Conservation (phyloP, 129 eudicot genomes). For the Tagetes erecta region DNA sequence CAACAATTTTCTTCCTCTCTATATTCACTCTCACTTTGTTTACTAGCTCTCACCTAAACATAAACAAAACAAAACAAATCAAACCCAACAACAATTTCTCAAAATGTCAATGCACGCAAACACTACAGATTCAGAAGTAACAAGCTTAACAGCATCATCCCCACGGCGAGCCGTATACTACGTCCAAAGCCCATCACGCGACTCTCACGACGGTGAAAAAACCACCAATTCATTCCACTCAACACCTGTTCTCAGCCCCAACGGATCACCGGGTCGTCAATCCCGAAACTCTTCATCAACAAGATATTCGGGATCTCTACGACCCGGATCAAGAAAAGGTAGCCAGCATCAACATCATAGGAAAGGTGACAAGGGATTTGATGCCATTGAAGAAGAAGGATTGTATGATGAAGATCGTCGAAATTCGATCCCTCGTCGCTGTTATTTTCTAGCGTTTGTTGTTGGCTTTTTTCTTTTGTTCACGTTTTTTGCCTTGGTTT, state of each 20-base stretch:
- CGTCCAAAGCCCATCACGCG: conserved; percentile 95
- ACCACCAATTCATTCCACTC: conserved; percentile 92
- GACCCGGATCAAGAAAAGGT: conserved; percentile 76
- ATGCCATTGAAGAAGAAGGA: conserved; percentile 89
- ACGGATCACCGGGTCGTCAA: conserved; percentile 90
- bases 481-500: conserved; percentile 67
- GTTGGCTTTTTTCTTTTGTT: conserved; percentile 70
- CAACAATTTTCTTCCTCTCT: background rate
- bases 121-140: conserved; percentile 75
- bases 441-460: conserved; percentile 66
- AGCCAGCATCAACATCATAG: conserved; percentile 48
- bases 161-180: conserved; percentile 72
- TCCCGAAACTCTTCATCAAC: conserved; percentile 93
- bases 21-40: background rate
- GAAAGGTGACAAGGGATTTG: conserved; percentile 65
- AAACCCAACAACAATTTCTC: background rate
- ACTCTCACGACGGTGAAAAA: conserved; percentile 96
- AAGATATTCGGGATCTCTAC: conserved; percentile 79
- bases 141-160: conserved; percentile 75
- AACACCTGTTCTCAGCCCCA: conserved; percentile 90
- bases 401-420: conserved; percentile 64
- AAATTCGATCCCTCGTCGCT: conserved; percentile 55
- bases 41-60: no score
- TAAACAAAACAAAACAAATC: no score
- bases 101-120: conserved; percentile 60